A percentile compares a stretch with the other conserved stretches of the same genome.
phyloP scores from a whole-genome alignment of 1,284 basidiomycete genomes.

The Entoloma clypeatum region DNA sequence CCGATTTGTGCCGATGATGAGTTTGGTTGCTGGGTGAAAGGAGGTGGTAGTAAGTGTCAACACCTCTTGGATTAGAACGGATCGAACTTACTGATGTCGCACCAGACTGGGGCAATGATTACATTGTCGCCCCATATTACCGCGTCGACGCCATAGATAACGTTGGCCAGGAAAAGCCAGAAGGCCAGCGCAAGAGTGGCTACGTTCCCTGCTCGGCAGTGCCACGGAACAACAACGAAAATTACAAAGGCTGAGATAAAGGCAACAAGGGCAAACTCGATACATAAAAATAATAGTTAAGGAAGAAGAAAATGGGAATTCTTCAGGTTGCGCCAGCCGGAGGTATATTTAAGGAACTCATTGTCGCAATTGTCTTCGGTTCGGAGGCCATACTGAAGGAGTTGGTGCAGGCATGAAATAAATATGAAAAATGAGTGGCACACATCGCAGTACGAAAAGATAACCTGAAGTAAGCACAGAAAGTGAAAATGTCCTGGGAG shows the following conservation, averaged over 20 bases:
- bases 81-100: constrained; percentile 51
- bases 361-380: no score
- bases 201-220: constrained; percentile 47
- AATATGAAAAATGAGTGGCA: no score
- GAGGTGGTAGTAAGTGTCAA: constrained; percentile 2
- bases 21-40: constrained; percentile 30
- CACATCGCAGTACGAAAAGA: no score
- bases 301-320: no score
- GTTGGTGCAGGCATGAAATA: no score
- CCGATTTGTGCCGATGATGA: constrained; percentile 42
- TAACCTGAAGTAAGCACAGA: no score
- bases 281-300: no score
- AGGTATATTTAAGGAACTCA: no score
- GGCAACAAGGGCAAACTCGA: constrained; percentile 20
- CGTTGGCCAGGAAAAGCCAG: constrained; percentile 47
- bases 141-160: constrained; percentile 45
- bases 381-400: no score
- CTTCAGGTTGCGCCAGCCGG: no score
- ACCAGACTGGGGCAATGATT: constrained; percentile 47
- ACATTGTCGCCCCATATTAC: constrained; percentile 47
- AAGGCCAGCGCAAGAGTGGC: constrained; percentile 46
- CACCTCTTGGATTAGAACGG: background rate
- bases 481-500: no score
- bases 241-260: constrained; percentile 25
- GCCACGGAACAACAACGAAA: constrained; percentile 42